These are phyloP conservation scores for Uncinocarpus reesii DNA, from an alignment of 2,329 filamentous ascomycete species.

Conservation along the genomic window DNA sequence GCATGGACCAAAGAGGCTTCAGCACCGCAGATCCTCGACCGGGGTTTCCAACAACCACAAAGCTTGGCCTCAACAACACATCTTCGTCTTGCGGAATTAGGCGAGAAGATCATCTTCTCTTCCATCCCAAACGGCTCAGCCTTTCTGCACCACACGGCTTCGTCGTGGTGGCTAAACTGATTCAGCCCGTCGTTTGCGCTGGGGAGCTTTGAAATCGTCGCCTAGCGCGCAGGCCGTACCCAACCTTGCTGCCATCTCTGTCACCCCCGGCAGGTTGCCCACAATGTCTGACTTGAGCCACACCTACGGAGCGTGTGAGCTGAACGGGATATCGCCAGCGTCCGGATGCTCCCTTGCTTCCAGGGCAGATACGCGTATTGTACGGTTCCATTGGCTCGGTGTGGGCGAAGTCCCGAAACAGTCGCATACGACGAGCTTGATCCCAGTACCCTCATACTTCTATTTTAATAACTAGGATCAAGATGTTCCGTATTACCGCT, in stretches of 20 bases:
- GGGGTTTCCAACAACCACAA: slow-evolving; percentile 8
- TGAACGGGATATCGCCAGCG: not conserved
- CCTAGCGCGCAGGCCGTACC: not conserved
- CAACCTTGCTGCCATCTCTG: not conserved
- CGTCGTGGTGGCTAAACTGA: too few species aligned
- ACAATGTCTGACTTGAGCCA: too few species aligned
- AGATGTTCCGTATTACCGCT: slow-evolving; percentile 11
- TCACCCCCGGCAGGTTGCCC: not conserved
- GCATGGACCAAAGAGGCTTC: not conserved
- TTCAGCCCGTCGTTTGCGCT: too few species aligned
- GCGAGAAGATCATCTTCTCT: slow-evolving; percentile 4
- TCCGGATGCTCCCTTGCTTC: not conserved
- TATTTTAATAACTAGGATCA: slow-evolving; percentile 12
- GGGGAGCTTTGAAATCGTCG: too few species aligned
- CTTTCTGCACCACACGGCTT: slow-evolving; percentile 3
- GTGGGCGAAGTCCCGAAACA: slow-evolving; percentile 5
- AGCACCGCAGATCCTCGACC: slow-evolving; percentile 4
- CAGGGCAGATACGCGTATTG: not conserved
- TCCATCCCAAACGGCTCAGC: not conserved
- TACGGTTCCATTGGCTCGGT: slow-evolving; percentile 8
- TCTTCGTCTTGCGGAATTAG: not conserved
- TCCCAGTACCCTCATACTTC: slow-evolving; percentile 3
- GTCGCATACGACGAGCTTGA: slow-evolving; percentile 7
- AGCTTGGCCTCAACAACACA: slow-evolving; percentile 13
- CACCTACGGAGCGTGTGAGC: not conserved